These are phyloP conservation scores for Colletotrichum phormii DNA, from an alignment of 2,329 filamentous ascomycete genomes.

Conservation along the genomic window DNA sequence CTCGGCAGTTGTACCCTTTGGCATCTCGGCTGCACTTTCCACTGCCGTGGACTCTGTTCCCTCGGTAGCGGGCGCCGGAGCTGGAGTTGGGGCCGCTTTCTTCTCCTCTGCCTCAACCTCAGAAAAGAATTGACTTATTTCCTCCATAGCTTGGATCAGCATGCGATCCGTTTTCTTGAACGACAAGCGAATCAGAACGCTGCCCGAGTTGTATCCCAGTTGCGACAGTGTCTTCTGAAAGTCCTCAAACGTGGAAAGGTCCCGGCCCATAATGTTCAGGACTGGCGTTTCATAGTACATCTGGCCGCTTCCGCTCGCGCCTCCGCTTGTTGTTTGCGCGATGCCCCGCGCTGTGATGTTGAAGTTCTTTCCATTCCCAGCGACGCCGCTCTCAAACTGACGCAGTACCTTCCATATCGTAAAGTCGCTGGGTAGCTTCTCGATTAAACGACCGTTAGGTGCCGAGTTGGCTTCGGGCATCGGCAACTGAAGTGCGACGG, in stretches of 20 bases:
- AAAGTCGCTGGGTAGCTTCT: conserved; percentile 90
- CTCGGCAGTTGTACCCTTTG: not conserved
- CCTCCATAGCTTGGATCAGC: conserved; percentile 84
- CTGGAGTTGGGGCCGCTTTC: conserved; percentile 34
- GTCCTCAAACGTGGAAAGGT: conserved; percentile 80
- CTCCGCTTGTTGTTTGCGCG: conserved; percentile 68
- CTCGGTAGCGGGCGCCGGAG: conserved; percentile 19
- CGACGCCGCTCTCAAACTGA: conserved; percentile 84
- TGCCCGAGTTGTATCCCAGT: conserved; percentile 88
- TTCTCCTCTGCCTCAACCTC: conserved; percentile 52
- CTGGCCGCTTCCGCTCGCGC: conserved; percentile 73
- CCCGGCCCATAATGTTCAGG: conserved; percentile 84
- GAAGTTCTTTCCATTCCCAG: conserved; percentile 68
- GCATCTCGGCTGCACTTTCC: conserved; percentile 10
- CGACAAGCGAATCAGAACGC: conserved; percentile 79
- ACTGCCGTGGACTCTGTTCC: conserved; percentile 31
- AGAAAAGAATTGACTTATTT: conserved; percentile 83
- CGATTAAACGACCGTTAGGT: conserved; percentile 76
- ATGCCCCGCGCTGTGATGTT: conserved; percentile 89
- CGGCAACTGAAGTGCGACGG: conserved; percentile 88
- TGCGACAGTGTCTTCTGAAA: conserved; percentile 91
- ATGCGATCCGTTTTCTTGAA: conserved; percentile 83
- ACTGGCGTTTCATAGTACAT: conserved; percentile 90
- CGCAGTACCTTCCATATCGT: conserved; percentile 91
- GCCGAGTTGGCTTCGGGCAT: conserved; percentile 73